Conservation (phyloP, 148 eudicot genomes). For the Oxyria digyna region DNA sequence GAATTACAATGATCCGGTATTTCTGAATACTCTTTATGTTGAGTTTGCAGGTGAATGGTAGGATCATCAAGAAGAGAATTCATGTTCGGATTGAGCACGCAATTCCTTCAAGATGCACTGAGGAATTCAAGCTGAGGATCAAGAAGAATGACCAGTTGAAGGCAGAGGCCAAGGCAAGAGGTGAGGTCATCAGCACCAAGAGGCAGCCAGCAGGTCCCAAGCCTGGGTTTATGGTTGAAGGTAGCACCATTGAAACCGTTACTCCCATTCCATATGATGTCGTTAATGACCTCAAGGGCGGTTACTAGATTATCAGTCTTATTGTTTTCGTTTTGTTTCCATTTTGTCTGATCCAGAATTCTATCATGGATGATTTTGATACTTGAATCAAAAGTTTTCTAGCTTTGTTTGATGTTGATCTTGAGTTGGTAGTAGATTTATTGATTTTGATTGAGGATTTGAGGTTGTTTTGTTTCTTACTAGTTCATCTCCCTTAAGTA, state of each 20-base stretch:
- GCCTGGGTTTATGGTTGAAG: constrained; percentile 54
- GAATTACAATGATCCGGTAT: too few species aligned
- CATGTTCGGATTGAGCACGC: constrained; percentile 58
- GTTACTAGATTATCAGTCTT: constrained; percentile 18
- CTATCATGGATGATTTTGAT: constrained; percentile 6
- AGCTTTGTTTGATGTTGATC: background rate
- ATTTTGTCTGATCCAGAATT: background rate
- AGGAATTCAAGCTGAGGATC: constrained; percentile 35
- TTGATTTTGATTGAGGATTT: too few species aligned
- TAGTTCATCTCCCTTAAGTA: background rate
- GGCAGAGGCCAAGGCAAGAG: constrained; percentile 48
- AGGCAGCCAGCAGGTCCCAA: constrained; percentile 52
- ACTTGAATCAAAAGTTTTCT: background rate
- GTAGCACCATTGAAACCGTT: constrained; percentile 42
- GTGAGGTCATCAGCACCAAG: constrained; percentile 52
- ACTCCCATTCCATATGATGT: constrained; percentile 60
- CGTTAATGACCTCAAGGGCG: constrained; percentile 58
- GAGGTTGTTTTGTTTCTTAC: background rate
- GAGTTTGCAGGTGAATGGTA: constrained; percentile 36
- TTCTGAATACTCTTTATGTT: too few species aligned
- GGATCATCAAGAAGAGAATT: constrained; percentile 44
- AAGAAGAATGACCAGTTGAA: constrained; percentile 48
- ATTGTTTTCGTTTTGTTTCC: constrained; percentile 7
- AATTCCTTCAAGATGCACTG: constrained; percentile 40
- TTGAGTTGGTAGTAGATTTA: background rate